Percentiles rank a stretch among this genome's conserved stretches.
Conservation (phyloP, 768 basidiomycete species). For the Suillus clintonianus region DNA sequence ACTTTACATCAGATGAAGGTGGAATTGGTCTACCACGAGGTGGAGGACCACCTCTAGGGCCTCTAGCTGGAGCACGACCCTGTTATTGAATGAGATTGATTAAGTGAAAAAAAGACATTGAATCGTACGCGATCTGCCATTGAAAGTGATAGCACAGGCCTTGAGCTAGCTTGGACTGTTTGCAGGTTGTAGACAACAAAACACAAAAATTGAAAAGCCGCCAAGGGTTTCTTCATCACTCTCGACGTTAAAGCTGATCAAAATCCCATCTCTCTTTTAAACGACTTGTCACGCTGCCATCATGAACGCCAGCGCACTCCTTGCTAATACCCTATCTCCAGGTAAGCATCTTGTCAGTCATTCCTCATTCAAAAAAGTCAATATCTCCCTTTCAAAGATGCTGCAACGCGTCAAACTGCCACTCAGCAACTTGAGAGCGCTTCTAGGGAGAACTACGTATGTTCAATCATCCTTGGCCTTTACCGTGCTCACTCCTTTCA, state of each 20-base stretch:
- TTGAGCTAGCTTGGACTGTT: not conserved
- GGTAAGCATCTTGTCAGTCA: slow-evolving; percentile 53
- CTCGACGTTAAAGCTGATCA: not conserved
- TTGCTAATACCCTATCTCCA: slow-evolving; percentile 89
- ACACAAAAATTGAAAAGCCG: slow-evolving; percentile 33
- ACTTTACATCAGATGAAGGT: slow-evolving; percentile 27
- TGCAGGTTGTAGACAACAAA: slow-evolving; percentile 2
- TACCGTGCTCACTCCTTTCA: not conserved
- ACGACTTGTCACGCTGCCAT: slow-evolving; percentile 32
- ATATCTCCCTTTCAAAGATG: slow-evolving; percentile 53
- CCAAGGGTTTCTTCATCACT: slow-evolving; percentile 13
- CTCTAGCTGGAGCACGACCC: slow-evolving; percentile 61
- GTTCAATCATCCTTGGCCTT: slow-evolving; percentile 32
- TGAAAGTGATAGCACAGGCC: not conserved
- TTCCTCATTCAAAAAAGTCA: slow-evolving; percentile 31
- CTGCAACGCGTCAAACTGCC: slow-evolving; percentile 88
- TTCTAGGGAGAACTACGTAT: slow-evolving; percentile 85
- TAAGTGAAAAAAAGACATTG: not conserved
- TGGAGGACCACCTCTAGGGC: slow-evolving; percentile 43
- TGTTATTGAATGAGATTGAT: slow-evolving; percentile 35
- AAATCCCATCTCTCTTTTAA: slow-evolving; percentile 15
- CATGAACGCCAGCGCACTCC: slow-evolving; percentile 91
- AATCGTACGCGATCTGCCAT: slow-evolving; percentile 33
- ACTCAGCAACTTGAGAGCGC: slow-evolving; percentile 87
- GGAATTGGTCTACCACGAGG: slow-evolving; percentile 19